Percentiles rank a stretch among this genome's conserved stretches.
Conservation (phyloP, 2,329 filamentous ascomycete genomes). For the Beauveria rudraprayagi region DNA sequence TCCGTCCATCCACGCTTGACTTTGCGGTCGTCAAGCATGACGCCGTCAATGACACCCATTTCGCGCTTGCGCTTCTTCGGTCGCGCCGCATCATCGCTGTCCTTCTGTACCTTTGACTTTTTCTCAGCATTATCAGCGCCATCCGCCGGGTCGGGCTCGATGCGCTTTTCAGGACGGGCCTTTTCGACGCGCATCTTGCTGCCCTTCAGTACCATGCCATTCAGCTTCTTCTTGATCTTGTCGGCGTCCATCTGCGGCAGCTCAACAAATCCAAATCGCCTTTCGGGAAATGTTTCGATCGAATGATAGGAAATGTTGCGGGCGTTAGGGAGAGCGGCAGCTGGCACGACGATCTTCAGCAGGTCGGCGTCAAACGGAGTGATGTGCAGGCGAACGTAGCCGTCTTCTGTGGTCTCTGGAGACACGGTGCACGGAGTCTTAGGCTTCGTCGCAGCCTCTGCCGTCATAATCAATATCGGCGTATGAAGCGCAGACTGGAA, state of each 20-base stretch:
- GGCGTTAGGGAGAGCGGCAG: conserved; percentile 56
- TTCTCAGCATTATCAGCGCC: conserved; percentile 17
- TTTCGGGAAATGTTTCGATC: conserved; percentile 82
- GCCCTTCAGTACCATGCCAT: conserved; percentile 78
- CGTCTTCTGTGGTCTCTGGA: conserved; percentile 15
- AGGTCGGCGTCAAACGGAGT: conserved; percentile 74
- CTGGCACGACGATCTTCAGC: conserved; percentile 62
- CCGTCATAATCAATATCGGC: conserved; percentile 8
- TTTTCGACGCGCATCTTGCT: conserved; percentile 77
- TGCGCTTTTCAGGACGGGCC: conserved; percentile 48
- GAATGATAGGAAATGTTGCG: conserved; percentile 82
- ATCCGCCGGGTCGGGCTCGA: conserved; percentile 25
- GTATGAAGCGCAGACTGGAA: background rate
- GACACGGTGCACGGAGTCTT: background rate
- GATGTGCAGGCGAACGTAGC: conserved; percentile 60
- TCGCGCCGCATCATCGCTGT: conserved; percentile 15
- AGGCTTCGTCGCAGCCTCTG: background rate
- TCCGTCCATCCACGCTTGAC: conserved; percentile 89
- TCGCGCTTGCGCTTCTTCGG: conserved; percentile 44
- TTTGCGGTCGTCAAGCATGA: conserved; percentile 66
- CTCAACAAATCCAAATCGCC: conserved; percentile 82
- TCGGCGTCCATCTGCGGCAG: conserved; percentile 74
- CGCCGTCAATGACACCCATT: conserved; percentile 49
- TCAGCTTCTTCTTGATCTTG: conserved; percentile 85
- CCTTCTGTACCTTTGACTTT: conserved; percentile 24